These are phyloP conservation scores for Stropharia rugosoannulata DNA, from an alignment of 768 basidiomycete genomes.

Conservation along the genomic window DNA sequence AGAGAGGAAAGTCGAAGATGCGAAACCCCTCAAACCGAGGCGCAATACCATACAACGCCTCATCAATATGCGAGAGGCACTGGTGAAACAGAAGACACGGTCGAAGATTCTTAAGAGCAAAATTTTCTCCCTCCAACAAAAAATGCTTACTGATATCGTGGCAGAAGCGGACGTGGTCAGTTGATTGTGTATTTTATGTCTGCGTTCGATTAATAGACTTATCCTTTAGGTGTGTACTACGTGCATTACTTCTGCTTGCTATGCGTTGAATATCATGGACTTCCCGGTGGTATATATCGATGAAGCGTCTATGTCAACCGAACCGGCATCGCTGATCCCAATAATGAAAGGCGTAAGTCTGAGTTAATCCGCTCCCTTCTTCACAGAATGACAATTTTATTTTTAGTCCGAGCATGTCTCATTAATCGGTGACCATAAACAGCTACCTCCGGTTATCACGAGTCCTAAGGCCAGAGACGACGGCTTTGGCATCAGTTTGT, in stretches of 20 bases:
- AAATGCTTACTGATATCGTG: constrained; percentile 67
- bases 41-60: constrained; percentile 18
- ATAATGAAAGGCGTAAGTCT: constrained; percentile 90
- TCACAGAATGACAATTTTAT: constrained; percentile 2
- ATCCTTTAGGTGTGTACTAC: constrained; percentile 75
- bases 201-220: constrained; percentile 1
- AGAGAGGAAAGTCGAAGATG: constrained; percentile 15
- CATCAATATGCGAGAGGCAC: constrained; percentile 30
- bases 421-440: constrained; percentile 97
- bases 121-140: constrained; percentile 53
- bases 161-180: constrained; percentile 70
- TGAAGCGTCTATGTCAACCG: constrained; percentile 96
- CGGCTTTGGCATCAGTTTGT: constrained; percentile 79
- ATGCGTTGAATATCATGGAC: constrained; percentile 67
- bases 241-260: constrained; percentile 75
- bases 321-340: constrained; percentile 88
- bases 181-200: constrained; percentile 14
- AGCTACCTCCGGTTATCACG: constrained; percentile 85
- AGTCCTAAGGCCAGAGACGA: constrained; percentile 71
- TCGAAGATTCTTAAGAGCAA: constrained; percentile 33
- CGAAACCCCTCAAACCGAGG: constrained; percentile 1
- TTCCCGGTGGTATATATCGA: constrained; percentile 94
- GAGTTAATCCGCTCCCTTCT: constrained; percentile 6
- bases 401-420: constrained; percentile 76
- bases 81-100: constrained; percentile 27